These are phyloP conservation scores for Neoboletus brunneissimus DNA, from an alignment of 768 basidiomycete species.

Conservation along the genomic window DNA sequence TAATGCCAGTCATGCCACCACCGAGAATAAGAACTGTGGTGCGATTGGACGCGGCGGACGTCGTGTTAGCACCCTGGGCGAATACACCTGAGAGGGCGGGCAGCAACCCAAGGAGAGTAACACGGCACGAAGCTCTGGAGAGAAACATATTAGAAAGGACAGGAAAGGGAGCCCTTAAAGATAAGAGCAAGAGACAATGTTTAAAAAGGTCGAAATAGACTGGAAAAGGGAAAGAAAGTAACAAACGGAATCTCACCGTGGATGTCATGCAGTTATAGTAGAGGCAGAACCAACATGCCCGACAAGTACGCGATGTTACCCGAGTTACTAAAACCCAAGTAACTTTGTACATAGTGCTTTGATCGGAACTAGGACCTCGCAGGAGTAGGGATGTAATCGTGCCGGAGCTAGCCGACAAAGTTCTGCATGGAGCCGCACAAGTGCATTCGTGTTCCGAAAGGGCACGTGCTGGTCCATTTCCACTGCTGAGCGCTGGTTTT, in stretches of 20 bases:
- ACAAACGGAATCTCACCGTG: neutral
- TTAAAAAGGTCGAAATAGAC: neutral
- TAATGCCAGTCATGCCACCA: constrained; percentile 63
- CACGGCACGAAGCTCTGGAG: neutral
- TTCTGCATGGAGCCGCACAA: too few species aligned
- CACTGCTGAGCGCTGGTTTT: too few species aligned
- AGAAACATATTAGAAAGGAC: constrained; percentile 13
- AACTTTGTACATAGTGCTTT: too few species aligned
- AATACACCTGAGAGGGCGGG: neutral
- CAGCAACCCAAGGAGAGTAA: constrained; percentile 6
- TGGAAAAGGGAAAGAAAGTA: too few species aligned
- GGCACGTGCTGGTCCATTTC: too few species aligned
- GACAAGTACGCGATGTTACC: too few species aligned
- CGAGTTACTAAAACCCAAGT: too few species aligned
- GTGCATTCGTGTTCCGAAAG: too few species aligned
- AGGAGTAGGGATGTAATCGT: too few species aligned
- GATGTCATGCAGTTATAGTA: neutral
- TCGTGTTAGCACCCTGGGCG: constrained; percentile 13
- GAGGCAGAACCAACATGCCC: too few species aligned
- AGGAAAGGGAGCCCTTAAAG: neutral
- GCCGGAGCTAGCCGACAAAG: too few species aligned
- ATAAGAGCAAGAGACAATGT: neutral
- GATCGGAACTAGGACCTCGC: too few species aligned
- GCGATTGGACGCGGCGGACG: constrained; percentile 9
- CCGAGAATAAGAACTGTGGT: constrained; percentile 57